Base-by-base conservation (phyloP, 192 early-diverging fungal genomes). In the Coemansia sp. region DNA sequence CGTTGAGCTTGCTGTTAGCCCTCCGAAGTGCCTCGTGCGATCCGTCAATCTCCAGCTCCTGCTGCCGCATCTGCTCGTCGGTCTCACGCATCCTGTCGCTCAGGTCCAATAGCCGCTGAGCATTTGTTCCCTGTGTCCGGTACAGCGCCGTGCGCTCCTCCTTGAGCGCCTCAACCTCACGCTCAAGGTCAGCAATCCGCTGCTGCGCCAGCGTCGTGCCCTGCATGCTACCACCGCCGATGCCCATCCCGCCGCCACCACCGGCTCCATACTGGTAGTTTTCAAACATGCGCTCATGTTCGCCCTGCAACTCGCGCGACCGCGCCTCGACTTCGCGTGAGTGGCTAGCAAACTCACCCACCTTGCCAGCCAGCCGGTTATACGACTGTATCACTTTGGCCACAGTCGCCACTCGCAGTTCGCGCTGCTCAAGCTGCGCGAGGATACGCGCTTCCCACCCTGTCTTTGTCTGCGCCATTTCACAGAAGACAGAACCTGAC, bases 121-220 rank as follows among this genome's bases (percentile, higher is more conserved):
- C 91, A 74, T 95, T 95, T n/a, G 82, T 82, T 24, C 88, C 88
- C 59, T 95, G 91, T 15, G 87, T 86, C 62, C 90, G 91, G 81
- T 96, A 98, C 64, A 95, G 80, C 55, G 93, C 87, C 15, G 85
- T 81, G 14, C 86, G 87, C 69, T 98, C 96, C 42, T 92, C 85
- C 67, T 95, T 92, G 18, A 96, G 75, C 22, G 69, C 63, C n/a
- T 75, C 64, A 3, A 95, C 63, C 58, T 92, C 83, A 39, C 80
- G 74, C 68, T 94, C 92, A 21, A 94, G 82, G 48, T 91, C 89
- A 19, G 76, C 68, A 23, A 85, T 85, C 55, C 79, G 73, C 66
- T 91, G 84, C 64, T 87, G 85, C 14, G 76, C 76, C 50, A 78
- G 49, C 39, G 70, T 54, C 43, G 64, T 67, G 22, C 62, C 70